Conservation (phyloP, 2,329 filamentous ascomycete genomes). For the Stenocarpella maydis region DNA sequence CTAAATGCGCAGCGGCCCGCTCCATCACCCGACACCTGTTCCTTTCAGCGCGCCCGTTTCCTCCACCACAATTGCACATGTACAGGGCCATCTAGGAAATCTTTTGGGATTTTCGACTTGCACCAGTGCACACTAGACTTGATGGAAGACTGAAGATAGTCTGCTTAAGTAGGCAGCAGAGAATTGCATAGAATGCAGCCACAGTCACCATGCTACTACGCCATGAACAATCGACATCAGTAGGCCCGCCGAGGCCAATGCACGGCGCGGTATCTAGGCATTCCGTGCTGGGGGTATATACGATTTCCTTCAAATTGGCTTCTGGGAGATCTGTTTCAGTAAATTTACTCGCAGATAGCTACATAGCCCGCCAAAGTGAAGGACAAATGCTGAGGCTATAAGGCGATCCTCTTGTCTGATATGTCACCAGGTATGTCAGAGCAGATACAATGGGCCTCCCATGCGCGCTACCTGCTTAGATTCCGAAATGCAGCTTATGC, state of each 20-base stretch:
- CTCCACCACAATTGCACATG: not conserved
- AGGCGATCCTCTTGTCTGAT: not conserved
- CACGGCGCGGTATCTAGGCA: not conserved
- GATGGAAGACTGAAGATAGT: not conserved
- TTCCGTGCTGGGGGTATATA: not conserved
- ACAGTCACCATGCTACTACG: not conserved
- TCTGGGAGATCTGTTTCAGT: not conserved
- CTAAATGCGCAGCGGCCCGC: too few species aligned
- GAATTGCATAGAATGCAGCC: not conserved
- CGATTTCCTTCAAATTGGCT: not conserved
- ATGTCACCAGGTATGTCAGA: not conserved
- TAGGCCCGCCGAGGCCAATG: slow-evolving; percentile 1
- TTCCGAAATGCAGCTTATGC: slow-evolving; percentile 1
- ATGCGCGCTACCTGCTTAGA: not conserved
- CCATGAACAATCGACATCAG: not conserved
- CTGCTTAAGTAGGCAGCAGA: slow-evolving; percentile 1
- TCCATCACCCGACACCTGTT: too few species aligned
- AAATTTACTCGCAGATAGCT: not conserved
- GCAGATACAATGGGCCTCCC: not conserved
- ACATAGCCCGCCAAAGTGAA: not conserved
- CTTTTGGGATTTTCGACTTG: not conserved
- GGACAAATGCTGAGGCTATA: not conserved
- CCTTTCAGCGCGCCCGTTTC: not conserved
- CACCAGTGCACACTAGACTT: not conserved
- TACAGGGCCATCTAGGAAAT: not conserved